These are phyloP conservation scores for Ascochyta viciae-villosae DNA, from an alignment of 2,329 filamentous ascomycete genomes.

Conservation along the genomic window DNA sequence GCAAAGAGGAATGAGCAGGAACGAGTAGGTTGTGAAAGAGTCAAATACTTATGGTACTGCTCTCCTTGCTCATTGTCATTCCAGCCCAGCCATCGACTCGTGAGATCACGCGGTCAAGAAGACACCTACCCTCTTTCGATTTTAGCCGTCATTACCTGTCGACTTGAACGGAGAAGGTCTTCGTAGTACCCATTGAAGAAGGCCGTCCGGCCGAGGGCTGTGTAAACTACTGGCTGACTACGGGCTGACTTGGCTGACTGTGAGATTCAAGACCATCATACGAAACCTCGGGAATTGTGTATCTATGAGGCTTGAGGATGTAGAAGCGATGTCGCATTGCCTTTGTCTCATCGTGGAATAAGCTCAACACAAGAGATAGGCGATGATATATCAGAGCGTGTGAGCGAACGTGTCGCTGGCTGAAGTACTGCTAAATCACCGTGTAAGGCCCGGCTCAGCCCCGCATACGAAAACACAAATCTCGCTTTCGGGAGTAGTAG, in stretches of 20 bases:
- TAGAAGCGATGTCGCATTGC: neutral
- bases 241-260: neutral
- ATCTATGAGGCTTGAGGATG: neutral
- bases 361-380: neutral
- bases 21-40: neutral
- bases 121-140: neutral
- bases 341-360: neutral
- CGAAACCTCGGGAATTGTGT: neutral
- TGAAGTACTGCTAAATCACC: neutral
- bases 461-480: slow-evolving; percentile 1
- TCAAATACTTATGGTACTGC: slow-evolving; percentile 2
- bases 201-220: slow-evolving; percentile 2
- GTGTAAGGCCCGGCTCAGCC: slow-evolving; percentile 1
- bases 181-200: neutral
- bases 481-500: neutral
- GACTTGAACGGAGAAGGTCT: slow-evolving; percentile 6
- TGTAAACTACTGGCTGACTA: slow-evolving; percentile 1
- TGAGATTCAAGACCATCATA: neutral
- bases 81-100: slow-evolving; percentile 5
- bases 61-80: neutral
- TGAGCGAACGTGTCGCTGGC: neutral
- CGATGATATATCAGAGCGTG: neutral
- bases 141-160: neutral
- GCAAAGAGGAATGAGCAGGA: neutral
- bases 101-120: neutral